Evolutionary conservation across 2,329 filamentous ascomycete species (phyloP).

Genomic region (Talaromyces atroroseus): DNA sequence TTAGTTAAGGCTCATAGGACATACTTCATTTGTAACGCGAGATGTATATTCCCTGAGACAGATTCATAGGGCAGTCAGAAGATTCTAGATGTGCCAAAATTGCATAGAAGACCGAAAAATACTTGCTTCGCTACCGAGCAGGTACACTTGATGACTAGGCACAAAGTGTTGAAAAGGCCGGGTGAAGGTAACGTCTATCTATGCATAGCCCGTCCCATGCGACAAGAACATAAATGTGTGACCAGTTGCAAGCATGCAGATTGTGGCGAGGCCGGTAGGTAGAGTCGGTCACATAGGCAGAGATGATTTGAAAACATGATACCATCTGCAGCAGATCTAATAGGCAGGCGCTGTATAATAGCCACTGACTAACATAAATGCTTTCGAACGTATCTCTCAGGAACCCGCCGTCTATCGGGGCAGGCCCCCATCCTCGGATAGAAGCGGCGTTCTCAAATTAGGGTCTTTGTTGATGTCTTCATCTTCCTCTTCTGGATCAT

Average conservation of each 20-base stretch:
- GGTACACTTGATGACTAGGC: neutral
- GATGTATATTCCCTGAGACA: neutral
- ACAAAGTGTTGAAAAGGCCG: neutral
- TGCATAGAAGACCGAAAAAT: neutral
- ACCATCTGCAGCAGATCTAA: neutral
- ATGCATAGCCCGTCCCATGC: neutral
- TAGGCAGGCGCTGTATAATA: neutral
- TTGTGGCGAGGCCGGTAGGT: neutral
- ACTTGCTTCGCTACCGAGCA: neutral
- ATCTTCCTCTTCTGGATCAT: slow-evolving; percentile 18
- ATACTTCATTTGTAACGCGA: neutral
- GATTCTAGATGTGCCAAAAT: neutral
- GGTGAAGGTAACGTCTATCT: neutral
- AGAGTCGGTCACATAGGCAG: neutral
- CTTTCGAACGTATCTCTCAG: neutral
- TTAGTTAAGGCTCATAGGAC: neutral
- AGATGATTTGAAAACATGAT: neutral
- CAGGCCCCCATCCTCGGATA: slow-evolving; percentile 15
- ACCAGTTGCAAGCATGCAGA: neutral
- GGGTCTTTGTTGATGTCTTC: slow-evolving; percentile 18
- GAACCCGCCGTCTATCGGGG: neutral
- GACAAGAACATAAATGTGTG: neutral
- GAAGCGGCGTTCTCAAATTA: slow-evolving; percentile 25
- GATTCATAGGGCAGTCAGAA: neutral
- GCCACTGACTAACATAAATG: neutral